phyloP scores from a whole-genome alignment of 441 rosid genomes.

The Erodium texanum region DNA sequence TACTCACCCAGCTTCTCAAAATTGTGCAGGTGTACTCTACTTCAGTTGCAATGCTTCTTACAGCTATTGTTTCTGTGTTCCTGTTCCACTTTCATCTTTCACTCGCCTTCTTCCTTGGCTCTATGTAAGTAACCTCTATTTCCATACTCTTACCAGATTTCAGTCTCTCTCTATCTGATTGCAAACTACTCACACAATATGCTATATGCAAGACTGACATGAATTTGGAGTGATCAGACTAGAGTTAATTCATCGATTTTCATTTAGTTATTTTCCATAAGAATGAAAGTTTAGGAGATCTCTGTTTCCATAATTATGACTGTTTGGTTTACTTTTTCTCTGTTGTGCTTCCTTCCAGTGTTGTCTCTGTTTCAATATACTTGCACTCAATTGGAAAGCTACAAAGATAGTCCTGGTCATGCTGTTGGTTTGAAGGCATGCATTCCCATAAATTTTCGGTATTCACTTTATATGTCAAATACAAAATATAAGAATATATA shows the following conservation, averaged over 20 bases:
- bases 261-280: not conserved
- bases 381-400: constrained; percentile 62
- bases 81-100: constrained; percentile 78
- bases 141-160: not conserved
- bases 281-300: not conserved
- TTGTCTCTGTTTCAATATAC: constrained; percentile 79
- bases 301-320: no score
- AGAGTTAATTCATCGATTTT: not conserved
- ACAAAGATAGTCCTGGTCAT: constrained; percentile 22
- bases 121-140: constrained; percentile 45
- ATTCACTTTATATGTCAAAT: not conserved
- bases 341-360: constrained; percentile 37
- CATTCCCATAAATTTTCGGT: not conserved
- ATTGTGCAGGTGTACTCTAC: constrained; percentile 81
- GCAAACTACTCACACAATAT: not conserved
- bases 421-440: constrained; percentile 7
- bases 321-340: not conserved
- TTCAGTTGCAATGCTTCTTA: constrained; percentile 97
- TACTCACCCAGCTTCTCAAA: not conserved
- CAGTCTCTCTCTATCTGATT: not conserved
- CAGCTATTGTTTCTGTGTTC: constrained; percentile 81
- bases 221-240: not conserved
- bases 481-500: not conserved
- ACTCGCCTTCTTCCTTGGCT: constrained; percentile 87
- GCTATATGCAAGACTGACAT: not conserved